These are phyloP conservation scores for Podospora australis DNA, from an alignment of 495 filamentous ascomycete species.

Conservation along the genomic window DNA sequence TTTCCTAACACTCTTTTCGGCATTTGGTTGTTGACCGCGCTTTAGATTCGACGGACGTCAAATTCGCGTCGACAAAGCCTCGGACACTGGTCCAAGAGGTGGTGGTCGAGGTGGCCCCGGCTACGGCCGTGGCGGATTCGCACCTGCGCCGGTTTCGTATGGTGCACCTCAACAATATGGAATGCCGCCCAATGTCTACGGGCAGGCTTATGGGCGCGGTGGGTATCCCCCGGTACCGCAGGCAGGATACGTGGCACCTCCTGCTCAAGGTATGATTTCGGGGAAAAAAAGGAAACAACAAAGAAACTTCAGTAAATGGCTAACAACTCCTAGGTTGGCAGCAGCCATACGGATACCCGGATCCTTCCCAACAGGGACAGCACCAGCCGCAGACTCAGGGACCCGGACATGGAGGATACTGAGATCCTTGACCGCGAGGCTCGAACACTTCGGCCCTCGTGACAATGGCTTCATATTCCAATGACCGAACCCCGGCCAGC, in stretches of 20 bases:
- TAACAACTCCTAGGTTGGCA: constrained; percentile 17
- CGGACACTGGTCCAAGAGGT: constrained; percentile 62
- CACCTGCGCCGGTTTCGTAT: constrained; percentile 26
- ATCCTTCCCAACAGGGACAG: constrained; percentile 28
- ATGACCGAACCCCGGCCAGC: background rate
- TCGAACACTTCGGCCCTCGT: background rate
- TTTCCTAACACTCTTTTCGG: background rate
- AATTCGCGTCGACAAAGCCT: constrained; percentile 95
- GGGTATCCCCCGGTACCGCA: constrained; percentile 21
- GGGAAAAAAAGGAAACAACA: constrained; percentile 5
- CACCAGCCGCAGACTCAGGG: constrained; percentile 30
- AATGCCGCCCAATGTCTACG: constrained; percentile 22
- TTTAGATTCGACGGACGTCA: constrained; percentile 87
- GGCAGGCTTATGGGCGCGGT: constrained; percentile 24
- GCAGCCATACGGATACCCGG: constrained; percentile 34
- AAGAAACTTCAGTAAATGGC: background rate
- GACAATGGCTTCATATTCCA: background rate
- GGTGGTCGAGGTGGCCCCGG: constrained; percentile 40
- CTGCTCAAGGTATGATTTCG: constrained; percentile 34
- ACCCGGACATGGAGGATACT: constrained; percentile 24
- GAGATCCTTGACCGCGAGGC: background rate
- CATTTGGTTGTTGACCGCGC: too few relatives aligned
- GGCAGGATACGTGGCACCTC: constrained; percentile 28
- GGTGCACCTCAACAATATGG: constrained; percentile 31
- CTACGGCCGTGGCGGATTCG: constrained; percentile 29